Evolutionary conservation across 371 early-diverging fungal species (phyloP), one percentile per base, ranked within the genome.

Genomic region (Syncephalis plumigaleata): DNA sequence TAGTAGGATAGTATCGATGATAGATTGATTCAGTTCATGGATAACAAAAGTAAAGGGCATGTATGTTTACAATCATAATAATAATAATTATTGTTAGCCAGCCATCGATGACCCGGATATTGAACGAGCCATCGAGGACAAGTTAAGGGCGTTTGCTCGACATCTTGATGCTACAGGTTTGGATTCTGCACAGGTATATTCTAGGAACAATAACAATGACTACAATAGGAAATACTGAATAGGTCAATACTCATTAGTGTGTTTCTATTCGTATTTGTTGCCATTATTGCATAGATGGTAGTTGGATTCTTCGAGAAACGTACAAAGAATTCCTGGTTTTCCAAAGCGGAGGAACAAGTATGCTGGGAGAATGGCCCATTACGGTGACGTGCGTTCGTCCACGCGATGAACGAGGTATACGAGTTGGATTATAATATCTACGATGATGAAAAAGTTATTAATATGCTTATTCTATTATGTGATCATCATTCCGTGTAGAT

Each of bases 281-380:
- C 11, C 31, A 7, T 11, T 31, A 11, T 31, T 3, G 13, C 59
- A 17, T 61, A 79, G 64, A 64, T 81, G 5, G 77, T 81, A 3
- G 60, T 91, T 16, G 64, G 75, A 56, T 88, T 87, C 55, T 80
- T 78, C 27, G 84, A 87, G 48, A 79, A 83, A 48, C 64, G 79
- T 48, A 60, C 79, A 26, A 87, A 82, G 53, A 80, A 79, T 55
- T 77, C 75, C 16, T 84, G 84, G 89, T 87, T 82, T 48, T 68
- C 74, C 49, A 84, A 73, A 44, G 64, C 84, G 8, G 80, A 87
- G 43, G 85, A 87, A 39, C 76, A 79, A 31, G 77, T 84, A 3
- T 80, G 87, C 54, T 91, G 91, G 91, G 91, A 62, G 79, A 81
- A 54, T 90, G 91, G 91, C 64, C 64, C 0, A 64, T 90, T 18